Percentiles rank a stretch among this genome's conserved stretches.
Conservation (phyloP, 2,329 filamentous ascomycete genomes). For the Trichoderma harzianum region DNA sequence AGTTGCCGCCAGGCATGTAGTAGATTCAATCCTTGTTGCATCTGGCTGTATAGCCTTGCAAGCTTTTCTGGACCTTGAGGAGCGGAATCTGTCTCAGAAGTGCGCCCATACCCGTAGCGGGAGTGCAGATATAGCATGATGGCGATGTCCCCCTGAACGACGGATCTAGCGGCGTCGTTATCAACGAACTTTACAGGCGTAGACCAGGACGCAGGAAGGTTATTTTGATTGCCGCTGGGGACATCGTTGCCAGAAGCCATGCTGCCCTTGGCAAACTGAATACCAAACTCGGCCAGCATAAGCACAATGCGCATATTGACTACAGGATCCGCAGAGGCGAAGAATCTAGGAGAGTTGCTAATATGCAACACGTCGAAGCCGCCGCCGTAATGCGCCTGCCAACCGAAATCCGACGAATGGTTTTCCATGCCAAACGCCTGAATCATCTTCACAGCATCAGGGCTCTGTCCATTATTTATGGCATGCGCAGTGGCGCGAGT, state of each 20-base stretch:
- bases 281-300: constrained; percentile 47
- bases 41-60: constrained; percentile 38
- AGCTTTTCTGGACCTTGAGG: constrained; percentile 29
- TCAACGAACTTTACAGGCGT: constrained; percentile 51
- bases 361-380: constrained; percentile 84
- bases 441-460: constrained; percentile 66
- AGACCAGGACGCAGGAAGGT: background rate
- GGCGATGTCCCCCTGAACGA: constrained; percentile 47
- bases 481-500: constrained; percentile 53
- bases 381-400: constrained; percentile 69
- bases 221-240: background rate
- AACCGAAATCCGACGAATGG: constrained; percentile 66
- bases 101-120: constrained; percentile 39
- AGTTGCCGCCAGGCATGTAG: constrained; percentile 34
- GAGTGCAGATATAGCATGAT: constrained; percentile 61
- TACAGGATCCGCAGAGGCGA: constrained; percentile 45
- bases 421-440: constrained; percentile 84
- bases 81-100: constrained; percentile 22
- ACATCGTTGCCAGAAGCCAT: constrained; percentile 23
- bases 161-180: constrained; percentile 47
- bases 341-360: constrained; percentile 48
- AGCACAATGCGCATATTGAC: constrained; percentile 49
- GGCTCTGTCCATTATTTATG: constrained; percentile 67
- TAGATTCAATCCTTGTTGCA: constrained; percentile 40
- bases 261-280: constrained; percentile 47